Percentiles rank a stretch among this genome's conserved stretches.
These are phyloP conservation scores for Sungouiella thailandica DNA, from an alignment of 805 yeast genomes.

Conservation along the genomic window DNA sequence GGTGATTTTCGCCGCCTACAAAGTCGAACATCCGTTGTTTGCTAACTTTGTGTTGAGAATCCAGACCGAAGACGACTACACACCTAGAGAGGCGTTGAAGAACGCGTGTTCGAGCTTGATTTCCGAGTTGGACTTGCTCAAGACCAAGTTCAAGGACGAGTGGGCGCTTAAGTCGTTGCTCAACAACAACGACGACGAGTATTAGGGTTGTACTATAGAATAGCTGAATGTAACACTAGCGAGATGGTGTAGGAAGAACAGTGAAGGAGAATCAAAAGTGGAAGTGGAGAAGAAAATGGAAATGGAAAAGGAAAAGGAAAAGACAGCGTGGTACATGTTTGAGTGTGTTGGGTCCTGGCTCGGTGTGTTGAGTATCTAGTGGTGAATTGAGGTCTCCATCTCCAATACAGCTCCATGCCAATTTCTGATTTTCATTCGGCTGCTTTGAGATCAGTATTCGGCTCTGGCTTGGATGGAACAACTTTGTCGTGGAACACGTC, in stretches of 20 bases:
- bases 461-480: too few relatives aligned
- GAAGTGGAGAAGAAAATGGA: not conserved
- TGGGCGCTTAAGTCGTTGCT: constrained; percentile 83
- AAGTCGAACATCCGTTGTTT: constrained; percentile 95
- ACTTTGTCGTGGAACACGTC: too few relatives aligned
- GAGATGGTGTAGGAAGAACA: too few relatives aligned
- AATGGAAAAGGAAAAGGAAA: not conserved
- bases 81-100: constrained; percentile 84
- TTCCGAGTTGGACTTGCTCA: constrained; percentile 67
- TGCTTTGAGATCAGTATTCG: too few relatives aligned
- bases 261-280: not conserved
- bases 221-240: too few relatives aligned
- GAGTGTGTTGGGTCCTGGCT: too few relatives aligned
- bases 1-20: constrained; percentile 96
- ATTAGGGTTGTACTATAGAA: constrained; percentile 3
- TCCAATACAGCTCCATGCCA: too few relatives aligned
- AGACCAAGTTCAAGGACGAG: constrained; percentile 80
- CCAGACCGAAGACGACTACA: constrained; percentile 92
- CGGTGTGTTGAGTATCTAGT: too few relatives aligned
- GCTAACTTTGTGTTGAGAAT: constrained; percentile 92
- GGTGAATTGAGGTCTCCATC: too few relatives aligned
- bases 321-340: not conserved
- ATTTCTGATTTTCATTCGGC: too few relatives aligned
- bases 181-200: constrained; percentile 43
- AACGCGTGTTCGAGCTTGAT: constrained; percentile 86